Percentiles rank a stretch among this genome's conserved stretches.
Conservation (phyloP, 371 early-diverging fungal genomes). For the Mortierella sp. region DNA sequence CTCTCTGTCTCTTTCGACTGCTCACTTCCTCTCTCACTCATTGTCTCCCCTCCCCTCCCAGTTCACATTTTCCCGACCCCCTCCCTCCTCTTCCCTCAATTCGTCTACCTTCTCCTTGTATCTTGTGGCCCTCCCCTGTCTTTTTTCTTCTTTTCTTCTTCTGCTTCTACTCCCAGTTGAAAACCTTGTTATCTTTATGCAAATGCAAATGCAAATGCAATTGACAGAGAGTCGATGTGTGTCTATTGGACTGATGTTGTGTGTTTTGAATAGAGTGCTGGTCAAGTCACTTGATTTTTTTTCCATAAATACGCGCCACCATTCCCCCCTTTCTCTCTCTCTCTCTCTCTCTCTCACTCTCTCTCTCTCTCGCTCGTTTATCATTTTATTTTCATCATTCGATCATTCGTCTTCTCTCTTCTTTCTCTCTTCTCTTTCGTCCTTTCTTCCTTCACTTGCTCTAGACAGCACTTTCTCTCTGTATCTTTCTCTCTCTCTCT, state of each 20-base stretch:
- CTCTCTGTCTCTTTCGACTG: no score
- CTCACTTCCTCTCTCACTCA: not conserved
- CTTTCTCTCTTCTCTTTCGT: not conserved
- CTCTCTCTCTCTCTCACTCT: no score
- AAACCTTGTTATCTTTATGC: no score
- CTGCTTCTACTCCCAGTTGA: no score
- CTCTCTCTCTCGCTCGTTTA: no score
- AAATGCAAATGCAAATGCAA: not conserved
- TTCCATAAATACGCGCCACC: not conserved
- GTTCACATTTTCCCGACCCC: not conserved
- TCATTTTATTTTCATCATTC: not conserved
- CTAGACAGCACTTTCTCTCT: not conserved
- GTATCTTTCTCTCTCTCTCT: not conserved
- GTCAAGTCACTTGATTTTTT: not conserved
- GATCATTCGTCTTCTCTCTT: not conserved
- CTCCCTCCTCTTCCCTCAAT: no score
- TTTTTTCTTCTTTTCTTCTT: no score
- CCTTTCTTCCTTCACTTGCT: not conserved
- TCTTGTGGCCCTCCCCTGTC: no score
- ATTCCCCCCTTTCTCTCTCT: not conserved
- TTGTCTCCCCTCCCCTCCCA: no score
- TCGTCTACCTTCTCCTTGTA: not conserved
- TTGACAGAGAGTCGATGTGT: no score
- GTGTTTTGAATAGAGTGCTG: no score
- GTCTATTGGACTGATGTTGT: not conserved